Percentiles rank a stretch among this genome's conserved stretches.
phyloP scores from a whole-genome alignment of 2,329 filamentous ascomycete species.

The Teratosphaeria gauchensis region DNA sequence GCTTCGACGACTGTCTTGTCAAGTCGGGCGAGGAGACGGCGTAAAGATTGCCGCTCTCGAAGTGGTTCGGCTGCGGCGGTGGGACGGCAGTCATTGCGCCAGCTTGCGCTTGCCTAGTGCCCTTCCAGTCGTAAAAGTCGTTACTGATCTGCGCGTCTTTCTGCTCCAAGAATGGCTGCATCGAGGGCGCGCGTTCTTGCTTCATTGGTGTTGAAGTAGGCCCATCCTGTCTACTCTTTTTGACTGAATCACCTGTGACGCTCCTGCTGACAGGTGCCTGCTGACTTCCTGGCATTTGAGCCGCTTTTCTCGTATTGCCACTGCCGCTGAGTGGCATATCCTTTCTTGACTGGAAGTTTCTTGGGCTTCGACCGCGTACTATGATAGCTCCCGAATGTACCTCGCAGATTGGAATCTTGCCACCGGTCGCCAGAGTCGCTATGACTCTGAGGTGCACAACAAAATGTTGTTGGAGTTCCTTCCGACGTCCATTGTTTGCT shows the following conservation, averaged over 20 bases:
- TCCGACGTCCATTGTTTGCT: slow-evolving; percentile 87
- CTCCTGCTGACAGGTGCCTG: slow-evolving; percentile 10
- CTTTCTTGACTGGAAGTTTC: slow-evolving; percentile 90
- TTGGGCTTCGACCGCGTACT: slow-evolving; percentile 81
- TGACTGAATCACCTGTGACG: slow-evolving; percentile 18
- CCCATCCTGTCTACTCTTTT: slow-evolving; percentile 16
- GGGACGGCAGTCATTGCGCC: slow-evolving; percentile 36
- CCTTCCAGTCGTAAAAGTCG: slow-evolving; percentile 37
- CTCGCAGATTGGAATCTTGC: slow-evolving; percentile 72
- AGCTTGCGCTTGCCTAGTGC: slow-evolving; percentile 12
- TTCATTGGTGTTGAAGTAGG: slow-evolving; percentile 23
- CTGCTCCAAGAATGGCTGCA: slow-evolving; percentile 29
- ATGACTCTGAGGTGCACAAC: slow-evolving; percentile 78
- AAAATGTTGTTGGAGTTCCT: slow-evolving; percentile 95
- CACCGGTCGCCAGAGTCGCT: slow-evolving; percentile 73
- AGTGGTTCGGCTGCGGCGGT: slow-evolving; percentile 16
- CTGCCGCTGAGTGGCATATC: slow-evolving; percentile 79
- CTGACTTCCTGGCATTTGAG: slow-evolving; percentile 11
- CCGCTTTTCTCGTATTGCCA: slow-evolving; percentile 60
- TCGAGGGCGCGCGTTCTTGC: slow-evolving; percentile 30
- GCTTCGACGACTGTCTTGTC: slow-evolving; percentile 31
- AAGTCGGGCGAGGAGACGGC: slow-evolving; percentile 43
- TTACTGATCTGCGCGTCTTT: slow-evolving; percentile 32
- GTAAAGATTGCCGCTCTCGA: slow-evolving; percentile 13
- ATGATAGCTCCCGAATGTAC: slow-evolving; percentile 84